A percentile compares a stretch with the other conserved stretches of the same genome.
These are phyloP conservation scores for Coprinopsis sp. DNA, from an alignment of 768 basidiomycete species.

Conservation along the genomic window DNA sequence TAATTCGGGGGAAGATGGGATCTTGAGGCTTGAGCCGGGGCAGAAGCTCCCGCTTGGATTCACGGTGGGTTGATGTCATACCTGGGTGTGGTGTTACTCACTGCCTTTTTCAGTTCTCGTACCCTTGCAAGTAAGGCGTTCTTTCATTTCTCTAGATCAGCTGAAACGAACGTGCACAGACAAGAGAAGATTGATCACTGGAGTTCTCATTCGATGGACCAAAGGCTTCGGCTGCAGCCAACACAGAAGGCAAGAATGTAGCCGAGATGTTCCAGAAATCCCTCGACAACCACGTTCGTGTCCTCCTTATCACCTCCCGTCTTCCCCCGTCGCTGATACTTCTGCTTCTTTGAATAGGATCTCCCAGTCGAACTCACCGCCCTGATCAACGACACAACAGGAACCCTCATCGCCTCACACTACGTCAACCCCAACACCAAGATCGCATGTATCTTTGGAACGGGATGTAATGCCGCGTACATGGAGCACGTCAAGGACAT, in stretches of 20 bases:
- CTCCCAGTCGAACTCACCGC: slow-evolving; percentile 83
- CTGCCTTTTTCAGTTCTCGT: slow-evolving; percentile 68
- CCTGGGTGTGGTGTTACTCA: slow-evolving; percentile 5
- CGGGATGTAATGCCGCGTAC: slow-evolving; percentile 97
- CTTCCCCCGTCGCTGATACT: slow-evolving; percentile 1
- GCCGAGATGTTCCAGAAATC: slow-evolving; percentile 89
- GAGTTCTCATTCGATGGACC: slow-evolving; percentile 96
- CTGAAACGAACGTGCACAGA: slow-evolving; percentile 34
- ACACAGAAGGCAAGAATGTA: slow-evolving; percentile 90
- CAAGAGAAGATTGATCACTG: slow-evolving; percentile 93
- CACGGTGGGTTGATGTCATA: slow-evolving; percentile 61
- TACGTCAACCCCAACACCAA: slow-evolving; percentile 90
- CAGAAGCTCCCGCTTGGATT: slow-evolving; percentile 81
- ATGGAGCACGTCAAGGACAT: slow-evolving; percentile 89
- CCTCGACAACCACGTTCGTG: slow-evolving; percentile 68
- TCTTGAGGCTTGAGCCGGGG: slow-evolving; percentile 44
- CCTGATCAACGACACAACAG: slow-evolving; percentile 96
- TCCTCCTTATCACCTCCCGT: not conserved
- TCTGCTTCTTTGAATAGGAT: slow-evolving; percentile 41
- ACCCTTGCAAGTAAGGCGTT: slow-evolving; percentile 79
- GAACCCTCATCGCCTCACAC: slow-evolving; percentile 93
- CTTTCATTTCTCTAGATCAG: not conserved
- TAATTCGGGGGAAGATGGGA: slow-evolving; percentile 51
- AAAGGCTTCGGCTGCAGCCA: slow-evolving; percentile 92
- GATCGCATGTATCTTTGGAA: slow-evolving; percentile 96